Base-by-base conservation (phyloP, 2,329 filamentous ascomycete species). In the Arthrobotrys pseudoclavata region DNA sequence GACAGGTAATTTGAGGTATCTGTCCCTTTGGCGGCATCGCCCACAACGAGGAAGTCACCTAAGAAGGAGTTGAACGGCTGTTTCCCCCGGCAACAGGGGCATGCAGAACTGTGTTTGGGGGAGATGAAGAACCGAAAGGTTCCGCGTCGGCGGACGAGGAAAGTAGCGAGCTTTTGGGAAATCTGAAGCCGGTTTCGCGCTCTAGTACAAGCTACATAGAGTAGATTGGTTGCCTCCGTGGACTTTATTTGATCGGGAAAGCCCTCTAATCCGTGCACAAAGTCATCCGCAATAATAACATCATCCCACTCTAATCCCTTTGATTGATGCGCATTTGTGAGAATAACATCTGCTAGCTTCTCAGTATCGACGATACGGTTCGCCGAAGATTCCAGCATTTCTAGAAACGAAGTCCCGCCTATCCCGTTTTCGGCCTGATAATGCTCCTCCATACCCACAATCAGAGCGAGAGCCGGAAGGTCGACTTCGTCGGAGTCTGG, bases 221-320 rank as follows among this genome's bases (percentile, higher is more conserved):
- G 62, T 13, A 79, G 37, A 31, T 79, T 79, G 40, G 62, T 48
- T 9, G 67, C 63, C 22, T 74, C 31, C 47, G 20, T 50, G 4
- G 79, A 20, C 6, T 45, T 45, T 13, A n/a, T 60, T 47, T 13
- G 15, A 26, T 13, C 42, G 18, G 5, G 40, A 15, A 13, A 47
- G 37, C 24, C 64, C 74, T 57, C 34, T 15, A 62, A 52, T 18
- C 53, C 20, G n/a, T 20, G 4, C 4, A 45, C 15, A 52, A 79
- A 78, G 18, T 81, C 78, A 10, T 80, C 76, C 1, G 60, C 69
- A 10, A 81, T 31, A 6, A 74, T 57, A 15, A 80, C 80, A 69
- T 72, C 55, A 48, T 80, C 76, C 79, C 79, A 81, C 45, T 80
- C 79, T 13, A 79, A 40, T 3, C 79, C 79, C 48, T 81, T 80